A percentile compares a stretch with the other conserved stretches of the same genome.
phyloP scores from a whole-genome alignment of 1,139 yeast species.

The Candida sp. region DNA sequence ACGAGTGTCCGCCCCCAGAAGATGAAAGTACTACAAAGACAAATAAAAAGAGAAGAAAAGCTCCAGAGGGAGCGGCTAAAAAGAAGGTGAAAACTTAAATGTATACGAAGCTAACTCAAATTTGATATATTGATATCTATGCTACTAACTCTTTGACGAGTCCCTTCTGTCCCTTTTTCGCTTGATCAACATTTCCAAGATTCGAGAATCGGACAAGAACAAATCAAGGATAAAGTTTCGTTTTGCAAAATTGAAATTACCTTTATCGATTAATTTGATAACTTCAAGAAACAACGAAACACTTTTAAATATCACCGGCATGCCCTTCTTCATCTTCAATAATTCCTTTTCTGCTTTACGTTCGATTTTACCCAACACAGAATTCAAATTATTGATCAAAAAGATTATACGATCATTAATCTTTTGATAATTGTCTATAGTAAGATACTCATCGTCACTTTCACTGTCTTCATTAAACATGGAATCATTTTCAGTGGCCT shows the following conservation, averaged over 20 bases:
- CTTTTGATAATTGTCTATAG: slow-evolving; percentile 14
- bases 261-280: slow-evolving; percentile 60
- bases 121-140: too few species aligned
- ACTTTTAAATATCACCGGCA: slow-evolving; percentile 51
- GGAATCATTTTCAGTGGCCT: slow-evolving; percentile 4
- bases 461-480: slow-evolving; percentile 6
- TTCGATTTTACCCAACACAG: slow-evolving; percentile 64
- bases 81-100: slow-evolving; percentile 5
- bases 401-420: slow-evolving; percentile 39
- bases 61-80: slow-evolving; percentile 5
- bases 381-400: slow-evolving; percentile 55
- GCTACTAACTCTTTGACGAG: not conserved
- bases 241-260: slow-evolving; percentile 61
- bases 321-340: slow-evolving; percentile 48
- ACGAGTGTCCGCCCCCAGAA: slow-evolving; percentile 7
- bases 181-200: slow-evolving; percentile 53
- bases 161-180: slow-evolving; percentile 30
- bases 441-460: slow-evolving; percentile 12
- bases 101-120: too few species aligned
- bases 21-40: slow-evolving; percentile 2
- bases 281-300: slow-evolving; percentile 59
- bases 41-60: slow-evolving; percentile 10
- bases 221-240: slow-evolving; percentile 69
- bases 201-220: slow-evolving; percentile 49
- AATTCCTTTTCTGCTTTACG: slow-evolving; percentile 65